Base-by-base conservation (phyloP, 371 early-diverging fungal species). In the Vittaforma corneae region DNA sequence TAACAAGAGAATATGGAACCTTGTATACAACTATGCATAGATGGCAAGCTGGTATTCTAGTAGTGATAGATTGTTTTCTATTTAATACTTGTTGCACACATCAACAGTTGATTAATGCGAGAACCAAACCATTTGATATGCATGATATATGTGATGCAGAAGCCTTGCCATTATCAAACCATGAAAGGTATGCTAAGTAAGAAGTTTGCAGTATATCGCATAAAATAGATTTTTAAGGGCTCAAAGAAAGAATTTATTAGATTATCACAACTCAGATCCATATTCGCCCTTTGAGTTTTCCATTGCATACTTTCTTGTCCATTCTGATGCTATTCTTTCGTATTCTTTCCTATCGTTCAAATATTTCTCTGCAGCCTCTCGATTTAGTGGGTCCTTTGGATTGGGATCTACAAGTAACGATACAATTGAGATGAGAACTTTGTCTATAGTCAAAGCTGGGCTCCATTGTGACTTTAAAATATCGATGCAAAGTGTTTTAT, bases 381-480 rank as follows among this genome's bases (percentile, higher is more conserved):
- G 92, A 83, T 96, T 92, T 35, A 98, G 82, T 48, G 99, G 99
- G 82, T 98, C 99, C 45, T 92, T 88, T 0, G 97, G 89, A 77
- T 96, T 96, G 0, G 97, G 97, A 65, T 92, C 97, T 67, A 90
- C 77, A 68, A 98, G 87, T 38, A 97, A 79, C 71, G 90, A 89
- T 73, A 90, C 88, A 62, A 97, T 81, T 4, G 94, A 93, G 45
- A 97, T 86, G 50, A 96, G 75, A 34, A 96, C 87, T 38, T 93
- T 85, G 75, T 90, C 88, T 63, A 98, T 82, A 66, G 89, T 92
- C 32, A 96, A 82, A 9, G 96, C 99, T 1, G 99, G 97, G 61
- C 90, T 93, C 99, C 99, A 98, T 76, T 95, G 92, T 73, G 92
- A 92, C 60, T 97, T 87, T 65, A 98, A 82, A 65, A 98, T 92